Conservation (phyloP, 805 yeast species). For the Lachancea dasiensis region DNA sequence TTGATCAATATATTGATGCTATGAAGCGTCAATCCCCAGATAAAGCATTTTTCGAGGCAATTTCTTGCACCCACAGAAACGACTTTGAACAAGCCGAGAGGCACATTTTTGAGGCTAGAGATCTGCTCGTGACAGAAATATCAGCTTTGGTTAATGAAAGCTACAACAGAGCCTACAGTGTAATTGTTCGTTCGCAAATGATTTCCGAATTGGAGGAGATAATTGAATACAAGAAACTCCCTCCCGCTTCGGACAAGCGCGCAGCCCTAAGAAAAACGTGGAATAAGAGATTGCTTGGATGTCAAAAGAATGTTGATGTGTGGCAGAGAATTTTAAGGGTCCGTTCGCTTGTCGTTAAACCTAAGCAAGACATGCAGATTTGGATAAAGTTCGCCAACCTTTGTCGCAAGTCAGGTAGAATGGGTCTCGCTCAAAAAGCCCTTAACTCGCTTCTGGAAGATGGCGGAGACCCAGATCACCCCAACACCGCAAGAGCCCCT, state of each 20-base stretch:
- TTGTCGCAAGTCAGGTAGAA: constrained; percentile 88
- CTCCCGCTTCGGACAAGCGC: constrained; percentile 76
- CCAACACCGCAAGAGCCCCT: constrained; percentile 70
- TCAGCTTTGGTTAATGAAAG: constrained; percentile 94
- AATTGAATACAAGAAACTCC: constrained; percentile 77
- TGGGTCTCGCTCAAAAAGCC: constrained; percentile 89
- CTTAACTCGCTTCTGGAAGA: constrained; percentile 73
- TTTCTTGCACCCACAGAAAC: constrained; percentile 76
- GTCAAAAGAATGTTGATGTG: constrained; percentile 96
- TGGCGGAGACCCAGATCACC: constrained; percentile 49
- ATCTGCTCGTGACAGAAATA: constrained; percentile 82
- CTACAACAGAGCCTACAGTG: constrained; percentile 93
- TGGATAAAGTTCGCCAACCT: constrained; percentile 98
- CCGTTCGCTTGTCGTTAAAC: constrained; percentile 86
- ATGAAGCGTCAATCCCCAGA: constrained; percentile 94
- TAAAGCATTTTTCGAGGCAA: constrained; percentile 89
- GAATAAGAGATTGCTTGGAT: constrained; percentile 87
- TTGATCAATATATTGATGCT: constrained; percentile 84
- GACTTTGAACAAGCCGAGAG: constrained; percentile 74
- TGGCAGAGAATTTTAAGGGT: constrained; percentile 96
- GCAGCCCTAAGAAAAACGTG: constrained; percentile 81
- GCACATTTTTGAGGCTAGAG: constrained; percentile 81
- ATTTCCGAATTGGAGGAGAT: constrained; percentile 94
- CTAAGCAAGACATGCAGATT: constrained; percentile 94
- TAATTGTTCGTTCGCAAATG: constrained; percentile 95